Conservation (phyloP, 306 rosid species). For the Pachyrhizus erosus region DNA sequence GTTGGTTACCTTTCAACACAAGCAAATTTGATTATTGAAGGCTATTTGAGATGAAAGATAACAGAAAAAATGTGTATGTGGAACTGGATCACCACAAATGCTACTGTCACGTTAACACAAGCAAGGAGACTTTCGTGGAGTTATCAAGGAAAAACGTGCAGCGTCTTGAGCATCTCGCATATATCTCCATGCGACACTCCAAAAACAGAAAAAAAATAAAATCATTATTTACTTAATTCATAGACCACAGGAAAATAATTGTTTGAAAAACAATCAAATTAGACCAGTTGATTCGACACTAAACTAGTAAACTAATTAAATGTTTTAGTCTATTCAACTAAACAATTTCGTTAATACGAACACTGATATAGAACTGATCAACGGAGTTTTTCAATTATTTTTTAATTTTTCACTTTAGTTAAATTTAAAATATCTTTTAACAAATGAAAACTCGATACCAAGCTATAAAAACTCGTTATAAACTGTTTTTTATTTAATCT, state of each 20-base stretch:
- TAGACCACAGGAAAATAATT: no score
- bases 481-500: neutral
- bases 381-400: neutral
- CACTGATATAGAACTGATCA: neutral
- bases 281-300: neutral
- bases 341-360: neutral
- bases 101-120: neutral
- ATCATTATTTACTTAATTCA: no score
- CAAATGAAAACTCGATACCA: neutral
- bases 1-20: neutral
- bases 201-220: no score
- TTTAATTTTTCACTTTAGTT: no score
- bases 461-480: neutral
- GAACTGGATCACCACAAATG: neutral
- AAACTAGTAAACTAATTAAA: neutral
- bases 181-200: neutral
- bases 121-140: no score
- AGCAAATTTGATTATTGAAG: neutral
- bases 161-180: neutral
- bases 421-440: neutral
- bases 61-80: neutral
- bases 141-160: no score
- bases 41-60: neutral
- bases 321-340: neutral
- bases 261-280: no score